These are phyloP conservation scores for Coffea canephora DNA, from an alignment of 257 asterid genomes.

Conservation along the genomic window DNA sequence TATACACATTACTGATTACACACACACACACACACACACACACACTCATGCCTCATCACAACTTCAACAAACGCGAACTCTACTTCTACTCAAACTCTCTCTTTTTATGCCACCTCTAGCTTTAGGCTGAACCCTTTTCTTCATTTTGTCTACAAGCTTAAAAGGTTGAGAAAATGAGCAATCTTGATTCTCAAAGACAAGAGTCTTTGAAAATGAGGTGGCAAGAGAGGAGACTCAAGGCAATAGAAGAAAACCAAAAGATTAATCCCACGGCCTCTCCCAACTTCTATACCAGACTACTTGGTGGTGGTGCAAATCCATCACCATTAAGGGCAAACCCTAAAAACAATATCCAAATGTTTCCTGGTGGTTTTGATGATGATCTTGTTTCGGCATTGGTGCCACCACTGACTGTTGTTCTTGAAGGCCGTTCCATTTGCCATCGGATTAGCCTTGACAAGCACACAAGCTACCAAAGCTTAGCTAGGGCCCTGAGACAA, in stretches of 20 bases:
- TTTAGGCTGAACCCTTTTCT: slow-evolving; percentile 11
- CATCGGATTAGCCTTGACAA: slow-evolving; percentile 75
- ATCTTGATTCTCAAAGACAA: slow-evolving; percentile 45
- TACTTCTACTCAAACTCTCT: not conserved
- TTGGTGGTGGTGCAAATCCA: not conserved
- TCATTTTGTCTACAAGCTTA: not conserved
- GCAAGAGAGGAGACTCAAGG: slow-evolving; percentile 31
- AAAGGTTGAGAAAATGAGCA: slow-evolving; percentile 29
- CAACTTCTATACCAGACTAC: slow-evolving; percentile 10
- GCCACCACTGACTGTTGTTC: slow-evolving; percentile 74
- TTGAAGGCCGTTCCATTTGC: slow-evolving; percentile 81
- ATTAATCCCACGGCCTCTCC: slow-evolving; percentile 13
- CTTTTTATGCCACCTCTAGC: not conserved
- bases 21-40: slow-evolving; percentile 8
- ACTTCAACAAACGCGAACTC: slow-evolving; percentile 8
- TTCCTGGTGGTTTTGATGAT: slow-evolving; percentile 37
- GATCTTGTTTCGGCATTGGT: slow-evolving; percentile 50
- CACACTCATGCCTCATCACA: not conserved
- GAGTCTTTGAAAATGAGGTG: slow-evolving; percentile 37
- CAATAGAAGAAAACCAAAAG: slow-evolving; percentile 14
- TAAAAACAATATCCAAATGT: slow-evolving; percentile 9
- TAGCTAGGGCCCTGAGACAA: slow-evolving; percentile 59
- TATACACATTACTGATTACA: slow-evolving; percentile 6
- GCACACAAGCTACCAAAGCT: slow-evolving; percentile 54
- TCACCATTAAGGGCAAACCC: not conserved